Percentiles rank a stretch among this genome's conserved stretches.
phyloP scores from a whole-genome alignment of 164 flowering plant genomes.

The Pachysandra terminalis region DNA sequence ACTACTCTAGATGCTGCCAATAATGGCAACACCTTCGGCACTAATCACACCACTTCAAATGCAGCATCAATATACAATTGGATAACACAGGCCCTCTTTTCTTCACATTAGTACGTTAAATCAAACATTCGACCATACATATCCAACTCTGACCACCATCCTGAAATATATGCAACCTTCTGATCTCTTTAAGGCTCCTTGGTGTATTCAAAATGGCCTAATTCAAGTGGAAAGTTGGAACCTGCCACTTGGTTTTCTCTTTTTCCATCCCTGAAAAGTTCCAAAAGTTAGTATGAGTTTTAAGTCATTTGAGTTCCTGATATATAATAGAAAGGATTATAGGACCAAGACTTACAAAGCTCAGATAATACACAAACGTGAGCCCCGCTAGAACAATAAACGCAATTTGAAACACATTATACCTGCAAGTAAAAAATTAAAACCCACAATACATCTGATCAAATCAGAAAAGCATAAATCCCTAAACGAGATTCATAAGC shows the following conservation, averaged over 20 bases:
- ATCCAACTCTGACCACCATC: constrained; percentile 17
- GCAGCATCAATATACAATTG: constrained; percentile 17
- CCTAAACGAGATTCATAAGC: background rate
- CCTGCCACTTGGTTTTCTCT: constrained; percentile 78
- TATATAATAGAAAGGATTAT: background rate
- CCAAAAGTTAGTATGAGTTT: background rate
- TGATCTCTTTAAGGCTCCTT: background rate
- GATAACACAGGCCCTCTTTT: constrained; percentile 13
- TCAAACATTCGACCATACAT: constrained; percentile 19
- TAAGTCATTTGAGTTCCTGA: background rate
- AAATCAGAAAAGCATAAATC: constrained; percentile 5
- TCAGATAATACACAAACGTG: constrained; percentile 76
- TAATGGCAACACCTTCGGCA: constrained; percentile 15
- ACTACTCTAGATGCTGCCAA: constrained; percentile 3
- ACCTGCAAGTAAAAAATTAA: constrained; percentile 47
- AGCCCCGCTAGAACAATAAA: constrained; percentile 74
- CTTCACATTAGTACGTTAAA: constrained; percentile 6
- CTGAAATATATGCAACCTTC: constrained; percentile 10
- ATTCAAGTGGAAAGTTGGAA: constrained; percentile 71
- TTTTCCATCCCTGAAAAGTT: constrained; percentile 80
- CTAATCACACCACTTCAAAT: constrained; percentile 12
- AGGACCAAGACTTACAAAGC: constrained; percentile 64
- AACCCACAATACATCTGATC: too few relatives aligned
- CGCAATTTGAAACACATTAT: constrained; percentile 93
- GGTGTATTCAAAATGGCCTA: background rate